These are phyloP conservation scores for Cystofilobasidium macerans DNA, from an alignment of 768 basidiomycete genomes.

Conservation along the genomic window DNA sequence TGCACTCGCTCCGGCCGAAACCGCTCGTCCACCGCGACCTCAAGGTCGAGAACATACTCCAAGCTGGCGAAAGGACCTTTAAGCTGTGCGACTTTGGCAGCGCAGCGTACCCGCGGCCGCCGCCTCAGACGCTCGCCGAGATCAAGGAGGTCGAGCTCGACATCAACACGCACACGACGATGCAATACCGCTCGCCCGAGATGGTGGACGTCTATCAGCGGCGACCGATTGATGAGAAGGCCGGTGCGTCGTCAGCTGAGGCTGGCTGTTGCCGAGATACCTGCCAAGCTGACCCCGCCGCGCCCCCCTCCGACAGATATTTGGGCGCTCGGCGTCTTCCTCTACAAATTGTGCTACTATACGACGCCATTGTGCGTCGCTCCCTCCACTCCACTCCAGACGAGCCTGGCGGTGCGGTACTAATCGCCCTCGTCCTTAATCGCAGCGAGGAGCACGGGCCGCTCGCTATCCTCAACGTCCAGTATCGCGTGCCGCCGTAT, in stretches of 20 bases:
- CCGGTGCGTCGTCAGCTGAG: conserved; percentile 39
- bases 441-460: conserved; percentile 78
- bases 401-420: neutral
- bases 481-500: conserved; percentile 82
- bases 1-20: conserved; percentile 77
- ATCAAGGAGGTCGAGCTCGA: conserved; percentile 79
- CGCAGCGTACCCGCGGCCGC: conserved; percentile 58
- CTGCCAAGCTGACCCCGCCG: conserved; percentile 5
- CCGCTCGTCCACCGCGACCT: conserved; percentile 91
- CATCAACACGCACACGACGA: conserved; percentile 84
- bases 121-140: conserved; percentile 70
- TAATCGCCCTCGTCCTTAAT: neutral
- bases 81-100: conserved; percentile 99
- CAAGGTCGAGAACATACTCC: conserved; percentile 97
- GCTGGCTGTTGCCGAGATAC: too few relatives aligned
- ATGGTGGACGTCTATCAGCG: conserved; percentile 87
- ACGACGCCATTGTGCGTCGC: conserved; percentile 74
- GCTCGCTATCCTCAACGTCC: conserved; percentile 89
- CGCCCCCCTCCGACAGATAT: conserved; percentile 51
- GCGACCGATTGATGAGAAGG: conserved; percentile 79
- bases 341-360: conserved; percentile 98
- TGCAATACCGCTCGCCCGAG: conserved; percentile 97
- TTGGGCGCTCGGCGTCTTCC: conserved; percentile 91
- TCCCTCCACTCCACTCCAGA: neutral
- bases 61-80: conserved; percentile 68